phyloP scores from a whole-genome alignment of 306 rosid genomes.

The Prunus dulcis region DNA sequence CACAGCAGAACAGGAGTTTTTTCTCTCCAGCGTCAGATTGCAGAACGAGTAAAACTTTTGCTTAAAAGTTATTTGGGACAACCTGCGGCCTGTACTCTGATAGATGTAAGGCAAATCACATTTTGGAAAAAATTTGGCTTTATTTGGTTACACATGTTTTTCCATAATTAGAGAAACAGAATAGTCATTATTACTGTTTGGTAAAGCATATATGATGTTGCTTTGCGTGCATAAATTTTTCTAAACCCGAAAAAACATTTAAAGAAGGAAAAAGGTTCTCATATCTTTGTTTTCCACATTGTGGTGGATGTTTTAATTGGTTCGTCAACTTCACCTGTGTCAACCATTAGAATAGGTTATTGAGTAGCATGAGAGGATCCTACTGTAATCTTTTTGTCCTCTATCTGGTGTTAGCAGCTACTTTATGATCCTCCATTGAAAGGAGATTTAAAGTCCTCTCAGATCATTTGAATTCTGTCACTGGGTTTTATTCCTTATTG shows the following conservation, averaged over 20 bases:
- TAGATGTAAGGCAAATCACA: conserved; percentile 39
- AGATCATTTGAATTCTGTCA: not conserved
- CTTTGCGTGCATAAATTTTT: not conserved
- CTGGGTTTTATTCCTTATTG: not conserved
- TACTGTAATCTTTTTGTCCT: not conserved
- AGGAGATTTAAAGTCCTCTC: not conserved
- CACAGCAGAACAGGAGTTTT: conserved; percentile 25
- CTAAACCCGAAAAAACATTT: not conserved
- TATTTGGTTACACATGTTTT: not conserved
- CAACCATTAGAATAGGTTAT: not conserved
- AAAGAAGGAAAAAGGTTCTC: not conserved
- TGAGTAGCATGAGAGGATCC: not conserved
- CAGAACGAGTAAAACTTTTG: conserved; percentile 40
- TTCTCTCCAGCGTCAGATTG: conserved; percentile 26
- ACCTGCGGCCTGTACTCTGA: conserved; percentile 14
- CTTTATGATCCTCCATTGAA: not conserved
- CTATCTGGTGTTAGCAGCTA: not conserved
- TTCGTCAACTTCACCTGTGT: not conserved
- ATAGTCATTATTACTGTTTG: not conserved
- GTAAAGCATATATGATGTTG: not conserved
- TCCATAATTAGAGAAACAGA: not conserved
- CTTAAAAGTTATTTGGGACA: conserved; percentile 24
- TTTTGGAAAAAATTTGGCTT: not conserved
- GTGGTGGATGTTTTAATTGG: not conserved
- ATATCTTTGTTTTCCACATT: not conserved